These are phyloP conservation scores for Leucocoprinus birnbaumii DNA, from an alignment of 768 basidiomycete genomes.

Conservation along the genomic window DNA sequence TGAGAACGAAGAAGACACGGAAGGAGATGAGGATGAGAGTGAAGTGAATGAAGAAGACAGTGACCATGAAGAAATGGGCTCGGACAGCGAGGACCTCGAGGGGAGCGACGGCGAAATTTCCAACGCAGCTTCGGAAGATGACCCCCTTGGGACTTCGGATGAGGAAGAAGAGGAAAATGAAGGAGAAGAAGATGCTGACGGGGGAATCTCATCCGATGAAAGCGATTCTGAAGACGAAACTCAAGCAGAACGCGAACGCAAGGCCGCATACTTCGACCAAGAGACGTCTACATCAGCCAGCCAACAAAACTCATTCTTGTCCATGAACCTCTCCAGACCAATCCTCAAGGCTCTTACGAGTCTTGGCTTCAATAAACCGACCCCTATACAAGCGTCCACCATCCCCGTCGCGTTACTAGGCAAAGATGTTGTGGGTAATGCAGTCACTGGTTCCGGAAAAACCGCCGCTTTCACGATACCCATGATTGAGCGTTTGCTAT, in stretches of 20 bases:
- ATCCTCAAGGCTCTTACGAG: constrained; percentile 87
- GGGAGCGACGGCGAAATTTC: constrained; percentile 20
- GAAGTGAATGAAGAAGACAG: constrained; percentile 24
- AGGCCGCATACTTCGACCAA: constrained; percentile 86
- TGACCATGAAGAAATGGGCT: constrained; percentile 24
- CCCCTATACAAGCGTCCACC: constrained; percentile 93
- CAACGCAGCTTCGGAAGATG: constrained; percentile 17
- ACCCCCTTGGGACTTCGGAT: constrained; percentile 13
- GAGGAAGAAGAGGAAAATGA: constrained; percentile 8
- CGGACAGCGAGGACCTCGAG: constrained; percentile 23
- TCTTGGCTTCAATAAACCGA: constrained; percentile 79
- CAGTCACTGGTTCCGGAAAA: constrained; percentile 97
- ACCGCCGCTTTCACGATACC: constrained; percentile 97
- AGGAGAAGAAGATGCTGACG: constrained; percentile 32
- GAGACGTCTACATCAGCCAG: constrained; percentile 39
- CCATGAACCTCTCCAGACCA: constrained; percentile 95
- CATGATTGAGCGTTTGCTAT: constrained; percentile 88
- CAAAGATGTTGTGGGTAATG: constrained; percentile 93
- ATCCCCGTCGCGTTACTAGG: constrained; percentile 93
- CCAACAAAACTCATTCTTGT: constrained; percentile 76
- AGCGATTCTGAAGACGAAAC: constrained; percentile 46
- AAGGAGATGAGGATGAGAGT: constrained; percentile 33
- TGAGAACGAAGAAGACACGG: constrained; percentile 15
- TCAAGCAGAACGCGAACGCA: constrained; percentile 69
- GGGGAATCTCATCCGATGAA: constrained; percentile 25